Base-by-base conservation (phyloP, 371 early-diverging fungal genomes). In the Mortierella polycephala region DNA sequence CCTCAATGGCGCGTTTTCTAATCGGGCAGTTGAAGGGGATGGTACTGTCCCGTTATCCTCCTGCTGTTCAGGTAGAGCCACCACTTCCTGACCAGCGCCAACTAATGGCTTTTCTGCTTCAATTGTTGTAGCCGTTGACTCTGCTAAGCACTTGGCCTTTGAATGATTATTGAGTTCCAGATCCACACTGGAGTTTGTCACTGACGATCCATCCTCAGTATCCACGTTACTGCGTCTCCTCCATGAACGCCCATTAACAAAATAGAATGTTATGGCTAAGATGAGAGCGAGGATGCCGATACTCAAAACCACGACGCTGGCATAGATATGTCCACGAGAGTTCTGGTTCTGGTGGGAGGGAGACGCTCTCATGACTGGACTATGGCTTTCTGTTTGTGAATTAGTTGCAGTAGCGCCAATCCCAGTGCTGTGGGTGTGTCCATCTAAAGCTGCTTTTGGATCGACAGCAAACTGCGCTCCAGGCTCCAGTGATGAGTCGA, bases 1-100 rank as follows among this genome's bases (percentile, higher is more conserved):
- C 20, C 11, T n/a, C 7, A 37, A 2, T 5, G 55, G 58, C 41
- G 18, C 60, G 2, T 60, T 50, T 9, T 45, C 59, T 7, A 74
- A 50, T 7, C 52, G 59, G 4, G 64, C 74, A 0, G 69, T 74
- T 0, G 74, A 68, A n/a, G 69, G 69, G 1, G 74, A 74, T 14
- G 21, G 57, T 37, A 56, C 16, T 44, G 12, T 40, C 39, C 13
- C 49, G 21, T 16, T 20, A 6, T n/a, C n/a, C n/a, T n/a, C n/a
- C n/a, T n/a, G n/a, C n/a, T n/a, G n/a, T n/a, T n/a, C n/a, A n/a
- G n/a, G n/a, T n/a, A n/a, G n/a, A n/a, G n/a, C n/a, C n/a, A n/a
- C n/a, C n/a, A n/a, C n/a, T n/a, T n/a, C n/a, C n/a, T n/a, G n/a
- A n/a, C n/a, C n/a, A n/a, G n/a, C n/a, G n/a, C n/a, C n/a, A n/a